Percentiles rank a stretch among this genome's conserved stretches.
Evolutionary conservation across 2,329 filamentous ascomycete genomes (phyloP).

Genomic region (Madurella mycetomatis): DNA sequence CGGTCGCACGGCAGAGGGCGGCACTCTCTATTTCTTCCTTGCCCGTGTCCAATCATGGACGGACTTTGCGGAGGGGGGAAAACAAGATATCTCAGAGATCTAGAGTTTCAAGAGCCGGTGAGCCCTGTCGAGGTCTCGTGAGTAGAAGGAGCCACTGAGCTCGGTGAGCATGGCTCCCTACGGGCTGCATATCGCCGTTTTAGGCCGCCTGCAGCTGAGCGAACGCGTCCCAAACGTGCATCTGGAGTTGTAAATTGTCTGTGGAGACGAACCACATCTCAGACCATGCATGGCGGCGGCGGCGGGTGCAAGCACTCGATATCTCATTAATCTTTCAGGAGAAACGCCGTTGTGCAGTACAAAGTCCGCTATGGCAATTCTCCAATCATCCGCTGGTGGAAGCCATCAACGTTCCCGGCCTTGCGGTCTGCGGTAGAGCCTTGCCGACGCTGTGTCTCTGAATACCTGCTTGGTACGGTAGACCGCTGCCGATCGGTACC

Average conservation of each 20-base stretch:
- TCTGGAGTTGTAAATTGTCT: slow-evolving; percentile 17
- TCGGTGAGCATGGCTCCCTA: slow-evolving; percentile 19
- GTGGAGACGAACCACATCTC: slow-evolving; percentile 13
- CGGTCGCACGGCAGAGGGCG: slow-evolving; percentile 23
- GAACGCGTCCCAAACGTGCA: slow-evolving; percentile 20
- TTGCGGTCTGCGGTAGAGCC: too few species aligned
- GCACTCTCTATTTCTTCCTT: slow-evolving; percentile 10
- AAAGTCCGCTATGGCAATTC: too few species aligned
- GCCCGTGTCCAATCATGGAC: neutral
- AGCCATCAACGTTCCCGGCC: too few species aligned
- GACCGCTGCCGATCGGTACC: too few species aligned
- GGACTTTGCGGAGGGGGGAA: slow-evolving; percentile 9
- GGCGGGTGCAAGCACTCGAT: slow-evolving; percentile 6
- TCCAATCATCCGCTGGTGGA: too few species aligned
- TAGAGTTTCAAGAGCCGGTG: slow-evolving; percentile 9
- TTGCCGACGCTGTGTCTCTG: too few species aligned
- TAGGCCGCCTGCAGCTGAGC: slow-evolving; percentile 25
- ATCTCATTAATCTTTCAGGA: neutral
- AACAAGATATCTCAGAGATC: neutral
- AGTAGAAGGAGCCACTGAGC: slow-evolving; percentile 16
- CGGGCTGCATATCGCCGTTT: slow-evolving; percentile 25
- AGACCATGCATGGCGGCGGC: slow-evolving; percentile 17
- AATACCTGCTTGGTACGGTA: too few species aligned
- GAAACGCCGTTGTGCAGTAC: too few species aligned
- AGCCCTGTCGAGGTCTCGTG: slow-evolving; percentile 16